Percentiles rank a stretch among this genome's conserved stretches.
Evolutionary conservation across 2,329 filamentous ascomycete genomes (phyloP).

Genomic region (Trichoderma brevicompactum): DNA sequence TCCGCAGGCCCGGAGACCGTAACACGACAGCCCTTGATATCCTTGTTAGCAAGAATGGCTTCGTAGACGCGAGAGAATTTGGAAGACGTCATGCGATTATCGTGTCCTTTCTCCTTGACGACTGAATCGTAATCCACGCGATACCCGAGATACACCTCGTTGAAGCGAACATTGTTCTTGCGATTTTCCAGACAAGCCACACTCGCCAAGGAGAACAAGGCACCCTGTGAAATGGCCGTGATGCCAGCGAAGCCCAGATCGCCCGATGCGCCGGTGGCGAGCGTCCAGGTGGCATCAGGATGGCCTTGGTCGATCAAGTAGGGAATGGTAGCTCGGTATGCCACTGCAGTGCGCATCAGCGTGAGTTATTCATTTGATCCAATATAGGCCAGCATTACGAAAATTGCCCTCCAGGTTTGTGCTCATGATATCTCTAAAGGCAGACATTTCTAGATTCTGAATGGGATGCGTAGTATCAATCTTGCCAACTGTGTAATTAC

Average conservation of each 20-base stretch:
- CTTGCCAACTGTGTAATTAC: background rate
- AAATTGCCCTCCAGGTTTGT: background rate
- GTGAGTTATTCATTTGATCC: background rate
- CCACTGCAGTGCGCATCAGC: background rate
- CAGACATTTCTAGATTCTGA: background rate
- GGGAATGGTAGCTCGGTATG: background rate
- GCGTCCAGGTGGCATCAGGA: background rate
- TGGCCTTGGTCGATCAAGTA: background rate
- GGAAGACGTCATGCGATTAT: background rate
- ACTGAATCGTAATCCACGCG: background rate
- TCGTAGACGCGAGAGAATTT: background rate
- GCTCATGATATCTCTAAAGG: background rate
- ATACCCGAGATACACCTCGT: background rate
- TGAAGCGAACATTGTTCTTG: background rate
- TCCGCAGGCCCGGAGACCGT: background rate
- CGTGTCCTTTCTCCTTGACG: background rate
- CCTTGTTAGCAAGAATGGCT: background rate
- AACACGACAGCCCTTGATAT: background rate
- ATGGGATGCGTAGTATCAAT: background rate
- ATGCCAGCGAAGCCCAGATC: background rate
- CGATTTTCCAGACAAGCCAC: background rate
- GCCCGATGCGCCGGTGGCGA: background rate
- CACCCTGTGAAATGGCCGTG: background rate
- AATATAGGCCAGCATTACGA: background rate
- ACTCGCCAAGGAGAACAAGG: background rate